Evolutionary conservation across 129 eudicot genomes (phyloP).

Genomic region (Deinandra increscens): DNA sequence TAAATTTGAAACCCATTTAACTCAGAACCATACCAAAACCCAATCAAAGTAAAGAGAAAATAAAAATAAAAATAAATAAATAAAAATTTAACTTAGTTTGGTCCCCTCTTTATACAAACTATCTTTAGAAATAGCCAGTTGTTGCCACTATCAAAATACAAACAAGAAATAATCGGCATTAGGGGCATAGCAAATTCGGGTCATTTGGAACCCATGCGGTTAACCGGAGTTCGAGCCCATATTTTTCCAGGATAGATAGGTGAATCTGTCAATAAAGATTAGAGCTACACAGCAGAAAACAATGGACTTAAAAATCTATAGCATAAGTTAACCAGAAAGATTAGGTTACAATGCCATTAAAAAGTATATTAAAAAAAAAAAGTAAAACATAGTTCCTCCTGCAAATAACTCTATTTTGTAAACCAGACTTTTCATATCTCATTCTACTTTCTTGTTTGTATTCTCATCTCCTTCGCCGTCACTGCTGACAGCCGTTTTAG

Average conservation of each 20-base stretch:
- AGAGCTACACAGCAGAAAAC: not conserved
- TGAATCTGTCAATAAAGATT: not conserved
- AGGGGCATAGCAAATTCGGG: too few relatives aligned
- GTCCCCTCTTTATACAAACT: too few relatives aligned
- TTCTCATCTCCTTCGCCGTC: constrained; percentile 38
- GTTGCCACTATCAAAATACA: too few relatives aligned
- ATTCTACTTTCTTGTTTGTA: constrained; percentile 64
- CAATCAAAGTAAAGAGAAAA: too few relatives aligned
- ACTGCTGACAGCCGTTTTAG: constrained; percentile 42
- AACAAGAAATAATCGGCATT: too few relatives aligned
- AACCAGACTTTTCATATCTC: constrained; percentile 19
- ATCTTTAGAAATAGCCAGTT: too few relatives aligned
- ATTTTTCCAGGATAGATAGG: not conserved
- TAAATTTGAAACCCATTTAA: too few relatives aligned
- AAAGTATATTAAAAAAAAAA: not conserved
- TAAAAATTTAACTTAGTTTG: too few relatives aligned
- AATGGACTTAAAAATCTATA: constrained; percentile 27
- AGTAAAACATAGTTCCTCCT: constrained; percentile 12
- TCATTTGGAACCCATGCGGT: too few relatives aligned
- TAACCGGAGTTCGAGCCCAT: too few relatives aligned
- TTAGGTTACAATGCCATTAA: constrained; percentile 14
- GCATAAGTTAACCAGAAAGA: constrained; percentile 36
- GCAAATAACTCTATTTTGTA: constrained; percentile 29
- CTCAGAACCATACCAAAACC: too few relatives aligned
- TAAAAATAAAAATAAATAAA: too few relatives aligned